Conservation (phyloP, 116 monocot genomes). For the Papilionanthe hybrid region DNA sequence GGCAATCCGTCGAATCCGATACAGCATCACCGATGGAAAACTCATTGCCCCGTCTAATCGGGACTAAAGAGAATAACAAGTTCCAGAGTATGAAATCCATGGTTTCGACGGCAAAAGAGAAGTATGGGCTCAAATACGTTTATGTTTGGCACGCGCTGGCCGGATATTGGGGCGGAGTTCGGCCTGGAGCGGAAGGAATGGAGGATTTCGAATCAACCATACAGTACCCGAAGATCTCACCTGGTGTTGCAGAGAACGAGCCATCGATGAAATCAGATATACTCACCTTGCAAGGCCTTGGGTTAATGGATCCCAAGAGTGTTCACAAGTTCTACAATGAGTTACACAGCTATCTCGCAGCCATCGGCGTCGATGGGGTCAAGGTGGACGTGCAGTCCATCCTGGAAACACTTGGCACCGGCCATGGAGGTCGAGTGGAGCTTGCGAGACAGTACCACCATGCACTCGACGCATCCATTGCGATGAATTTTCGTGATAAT, state of each 20-base stretch:
- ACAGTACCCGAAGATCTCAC: constrained; percentile 66
- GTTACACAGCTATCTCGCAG: constrained; percentile 64
- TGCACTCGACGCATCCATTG: constrained; percentile 75
- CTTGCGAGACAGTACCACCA: constrained; percentile 67
- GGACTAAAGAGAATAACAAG: constrained; percentile 74
- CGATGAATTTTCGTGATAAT: constrained; percentile 79
- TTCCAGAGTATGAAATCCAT: constrained; percentile 68
- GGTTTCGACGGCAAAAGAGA: constrained; percentile 53
- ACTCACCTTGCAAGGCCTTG: constrained; percentile 67
- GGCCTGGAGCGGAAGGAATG: constrained; percentile 48
- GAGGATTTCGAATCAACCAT: constrained; percentile 43
- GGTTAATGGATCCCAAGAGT: constrained; percentile 64
- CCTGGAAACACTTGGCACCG: constrained; percentile 80
- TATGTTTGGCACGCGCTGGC: constrained; percentile 91
- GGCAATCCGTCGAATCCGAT: constrained; percentile 68
- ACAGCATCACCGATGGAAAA: background rate
- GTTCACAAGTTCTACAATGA: constrained; percentile 73
- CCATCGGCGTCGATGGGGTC: constrained; percentile 73
- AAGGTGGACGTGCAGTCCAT: constrained; percentile 93
- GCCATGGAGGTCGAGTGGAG: constrained; percentile 69
- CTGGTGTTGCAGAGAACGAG: constrained; percentile 67
- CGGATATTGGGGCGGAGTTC: constrained; percentile 94
- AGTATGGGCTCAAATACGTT: constrained; percentile 69
- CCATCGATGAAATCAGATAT: constrained; percentile 55
- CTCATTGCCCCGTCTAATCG: constrained; percentile 52